Evolutionary conservation across 257 asterid genomes (phyloP).

Genomic region (Ophiorrhiza pumila): DNA sequence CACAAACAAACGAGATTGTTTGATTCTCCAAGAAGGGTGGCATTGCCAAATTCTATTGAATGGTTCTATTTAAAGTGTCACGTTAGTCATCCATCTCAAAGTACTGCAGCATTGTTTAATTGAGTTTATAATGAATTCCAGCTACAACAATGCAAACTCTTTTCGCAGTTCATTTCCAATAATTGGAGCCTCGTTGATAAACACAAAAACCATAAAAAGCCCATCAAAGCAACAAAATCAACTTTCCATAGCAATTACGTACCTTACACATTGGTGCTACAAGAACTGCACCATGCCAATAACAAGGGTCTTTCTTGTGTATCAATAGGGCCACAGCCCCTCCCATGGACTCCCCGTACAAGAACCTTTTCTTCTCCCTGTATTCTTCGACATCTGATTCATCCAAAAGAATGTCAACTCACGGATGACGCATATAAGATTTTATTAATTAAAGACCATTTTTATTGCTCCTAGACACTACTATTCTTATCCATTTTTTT

Average conservation of each 20-base stretch:
- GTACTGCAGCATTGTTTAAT: no score
- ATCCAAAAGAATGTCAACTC: not conserved
- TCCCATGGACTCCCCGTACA: constrained; percentile 98
- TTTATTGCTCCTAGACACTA: no score
- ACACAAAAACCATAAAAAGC: not conserved
- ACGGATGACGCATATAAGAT: not conserved
- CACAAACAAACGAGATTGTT: no score
- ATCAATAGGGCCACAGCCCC: constrained; percentile 78
- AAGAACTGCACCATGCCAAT: constrained; percentile 89
- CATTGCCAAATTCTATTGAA: no score
- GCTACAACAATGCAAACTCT: no score
- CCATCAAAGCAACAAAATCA: not conserved
- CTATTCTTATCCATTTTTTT: no score
- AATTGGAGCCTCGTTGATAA: no score
- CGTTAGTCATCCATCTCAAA: not conserved
- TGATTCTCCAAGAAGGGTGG: no score
- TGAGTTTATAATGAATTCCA: not conserved
- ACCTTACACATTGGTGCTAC: constrained; percentile 99
- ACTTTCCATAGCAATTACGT: not conserved
- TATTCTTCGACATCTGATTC: constrained; percentile 60
- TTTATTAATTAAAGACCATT: no score
- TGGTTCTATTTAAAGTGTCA: no score
- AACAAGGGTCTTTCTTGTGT: constrained; percentile 72
- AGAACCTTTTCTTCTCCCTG: constrained; percentile 53
- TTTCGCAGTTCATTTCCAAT: no score